phyloP scores from a whole-genome alignment of 2,329 filamentous ascomycete genomes.

The Fusarium tupiense region DNA sequence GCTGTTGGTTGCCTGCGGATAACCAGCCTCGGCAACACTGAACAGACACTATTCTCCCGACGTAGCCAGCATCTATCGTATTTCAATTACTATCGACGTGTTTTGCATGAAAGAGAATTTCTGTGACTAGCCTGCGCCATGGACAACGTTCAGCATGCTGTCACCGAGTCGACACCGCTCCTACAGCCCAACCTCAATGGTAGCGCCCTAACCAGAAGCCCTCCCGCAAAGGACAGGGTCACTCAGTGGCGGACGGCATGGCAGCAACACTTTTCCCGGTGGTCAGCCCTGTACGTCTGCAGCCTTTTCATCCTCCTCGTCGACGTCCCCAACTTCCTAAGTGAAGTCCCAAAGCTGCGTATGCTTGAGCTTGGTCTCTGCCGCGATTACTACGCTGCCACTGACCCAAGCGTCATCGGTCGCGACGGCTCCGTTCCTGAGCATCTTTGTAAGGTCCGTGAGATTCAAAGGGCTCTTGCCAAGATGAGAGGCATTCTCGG shows the following conservation, averaged over 20 bases:
- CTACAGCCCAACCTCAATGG: background rate
- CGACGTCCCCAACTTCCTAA: background rate
- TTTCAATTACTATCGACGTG: accelerated
- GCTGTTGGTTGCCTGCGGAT: background rate
- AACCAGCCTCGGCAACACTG: too few relatives aligned
- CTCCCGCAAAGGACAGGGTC: too few relatives aligned
- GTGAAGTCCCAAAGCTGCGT: background rate
- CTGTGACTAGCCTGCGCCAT: background rate
- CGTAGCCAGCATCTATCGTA: background rate
- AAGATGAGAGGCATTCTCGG: background rate
- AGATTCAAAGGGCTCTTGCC: background rate
- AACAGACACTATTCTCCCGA: background rate
- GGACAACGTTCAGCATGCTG: background rate
- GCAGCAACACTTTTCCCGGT: background rate
- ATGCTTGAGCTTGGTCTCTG: background rate
- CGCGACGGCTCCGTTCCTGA: background rate
- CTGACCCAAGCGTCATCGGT: background rate
- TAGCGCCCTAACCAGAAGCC: background rate
- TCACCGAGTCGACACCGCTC: background rate
- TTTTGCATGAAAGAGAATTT: background rate
- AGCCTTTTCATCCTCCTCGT: background rate
- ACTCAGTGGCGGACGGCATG: background rate
- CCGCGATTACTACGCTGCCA: background rate
- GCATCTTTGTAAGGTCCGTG: background rate
- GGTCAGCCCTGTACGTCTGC: background rate